phyloP scores from a whole-genome alignment of 768 basidiomycete species.

The Galerina marginata region DNA sequence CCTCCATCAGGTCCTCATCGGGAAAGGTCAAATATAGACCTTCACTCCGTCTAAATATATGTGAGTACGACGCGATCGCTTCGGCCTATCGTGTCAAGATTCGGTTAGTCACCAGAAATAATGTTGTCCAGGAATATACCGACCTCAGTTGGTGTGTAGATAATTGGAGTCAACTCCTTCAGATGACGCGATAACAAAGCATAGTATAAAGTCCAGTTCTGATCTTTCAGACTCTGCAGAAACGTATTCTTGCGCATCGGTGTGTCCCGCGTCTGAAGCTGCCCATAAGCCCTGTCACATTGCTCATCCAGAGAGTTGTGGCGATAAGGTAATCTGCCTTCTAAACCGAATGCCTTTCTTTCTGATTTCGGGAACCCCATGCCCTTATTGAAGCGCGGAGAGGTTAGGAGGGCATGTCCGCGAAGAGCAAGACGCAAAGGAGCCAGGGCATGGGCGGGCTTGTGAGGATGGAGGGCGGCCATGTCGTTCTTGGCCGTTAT shows the following conservation, averaged over 20 bases:
- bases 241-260: constrained; percentile 73
- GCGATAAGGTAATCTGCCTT: constrained; percentile 52
- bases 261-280: constrained; percentile 45
- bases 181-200: constrained; percentile 63
- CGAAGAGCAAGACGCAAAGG: constrained; percentile 55
- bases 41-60: constrained; percentile 80
- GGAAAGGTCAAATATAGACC: constrained; percentile 75
- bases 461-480: constrained; percentile 25
- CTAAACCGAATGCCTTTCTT: constrained; percentile 69
- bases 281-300: constrained; percentile 73
- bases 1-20: constrained; percentile 71
- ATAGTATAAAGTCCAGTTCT: constrained; percentile 87
- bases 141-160: constrained; percentile 86
- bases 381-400: constrained; percentile 79
- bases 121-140: constrained; percentile 11
- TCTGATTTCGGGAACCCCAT: constrained; percentile 75
- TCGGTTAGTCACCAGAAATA: not conserved
- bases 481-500: not conserved
- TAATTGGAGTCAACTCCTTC: constrained; percentile 68
- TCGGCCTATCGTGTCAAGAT: constrained; percentile 56
- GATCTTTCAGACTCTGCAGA: constrained; percentile 74
- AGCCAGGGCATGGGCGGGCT: constrained; percentile 23
- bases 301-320: constrained; percentile 78
- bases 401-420: constrained; percentile 66
- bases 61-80: constrained; percentile 84